Base-by-base conservation (phyloP, 106 monocot genomes). In the Phalaenopsis equestris region DNA sequence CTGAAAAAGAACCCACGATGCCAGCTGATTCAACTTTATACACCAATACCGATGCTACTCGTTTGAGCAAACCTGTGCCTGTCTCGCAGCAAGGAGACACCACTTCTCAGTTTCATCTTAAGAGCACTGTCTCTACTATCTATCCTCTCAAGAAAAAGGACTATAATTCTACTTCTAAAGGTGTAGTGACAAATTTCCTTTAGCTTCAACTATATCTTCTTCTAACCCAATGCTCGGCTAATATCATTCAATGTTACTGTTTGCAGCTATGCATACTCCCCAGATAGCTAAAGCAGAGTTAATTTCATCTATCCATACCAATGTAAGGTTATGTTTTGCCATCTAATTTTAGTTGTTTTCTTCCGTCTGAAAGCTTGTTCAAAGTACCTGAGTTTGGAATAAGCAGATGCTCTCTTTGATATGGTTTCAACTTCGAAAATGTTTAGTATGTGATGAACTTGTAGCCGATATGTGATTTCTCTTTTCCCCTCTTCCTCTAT, bases 161-260 rank as follows among this genome's bases (percentile, higher is more conserved):
- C 4, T 75, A 41, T 42, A 19, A 39, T 7, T 48, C 12, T 12
- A 21, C 48, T 76, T 49, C 24, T 52, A 76, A 49, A 76, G 49
- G 76, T 76, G 42, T 74, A 49, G 11, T 49, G 46, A 52, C 7
- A 48, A 47, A 11, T n/a, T 30, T 76, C 49, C 6, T 74, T 43
- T 42, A 42, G 41, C 42, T 76, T 49, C 12, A 76, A 23, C 4
- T 74, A 42, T 76, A 17, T 43, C 21, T 47, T 76, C 42, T 52
- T 49, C 49, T 23, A 14, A 3, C 70, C 39, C 70, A 15, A 41
- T 21, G 19, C 43, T 74, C 45, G 74, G 39, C 39, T 74, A 42
- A 74, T 74, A 42, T 74, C 18, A 48, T 76, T 76, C 76, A 49
- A 76, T 52, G 76, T 76, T 76, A 76, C 41, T 76, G n/a, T 52